Evolutionary conservation across 352 stramenopile genomes (phyloP), one percentile per base, ranked within the genome.

Genomic region (Pelagophyceae sp.): DNA sequence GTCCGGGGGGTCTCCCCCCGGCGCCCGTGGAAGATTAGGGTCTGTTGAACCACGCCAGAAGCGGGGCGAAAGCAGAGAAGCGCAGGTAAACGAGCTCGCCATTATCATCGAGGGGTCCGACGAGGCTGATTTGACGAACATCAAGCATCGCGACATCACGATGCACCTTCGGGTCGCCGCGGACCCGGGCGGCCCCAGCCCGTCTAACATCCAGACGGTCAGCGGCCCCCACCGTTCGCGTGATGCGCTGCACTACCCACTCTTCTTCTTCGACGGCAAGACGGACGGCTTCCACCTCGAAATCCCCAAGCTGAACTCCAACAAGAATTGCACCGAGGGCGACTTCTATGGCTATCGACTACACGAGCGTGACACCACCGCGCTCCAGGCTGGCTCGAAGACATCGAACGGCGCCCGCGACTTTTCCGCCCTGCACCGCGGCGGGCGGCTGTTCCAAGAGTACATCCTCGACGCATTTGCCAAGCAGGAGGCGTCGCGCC

Each of bases 401-500:
- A n/a, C n/a, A n/a, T n/a, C n/a, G n/a, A n/a, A n/a, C n/a, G n/a
- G n/a, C n/a, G n/a, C n/a, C n/a, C n/a, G n/a, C n/a, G n/a, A n/a
- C n/a, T n/a, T n/a, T n/a, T n/a, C n/a, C n/a, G n/a, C n/a, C n/a
- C n/a, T n/a, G n/a, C n/a, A n/a, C n/a, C 51, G 78, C 6, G 69
- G 58, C 29, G 65, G 79, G 0, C 50, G 67, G 32, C 67, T 82
- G 0, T 78, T 64, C 2, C 79, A 82, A 54, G 76, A 80, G 72
- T 81, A 79, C 31, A 65, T 71, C 23, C 65, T 80, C 19, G 77
- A 82, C 64, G 50, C 60, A 40, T 80, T 77, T 29, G 61, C 60
- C 23, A 80, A 81, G 72, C 72, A 79, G 38, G 79, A 82, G 58
- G 58, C 72, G 38, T 70, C 60, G 31, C 31, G 79, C 23, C 65